Conservation (phyloP, 2,329 filamentous ascomycete species). For the Phyllosticta citrichinensis region DNA sequence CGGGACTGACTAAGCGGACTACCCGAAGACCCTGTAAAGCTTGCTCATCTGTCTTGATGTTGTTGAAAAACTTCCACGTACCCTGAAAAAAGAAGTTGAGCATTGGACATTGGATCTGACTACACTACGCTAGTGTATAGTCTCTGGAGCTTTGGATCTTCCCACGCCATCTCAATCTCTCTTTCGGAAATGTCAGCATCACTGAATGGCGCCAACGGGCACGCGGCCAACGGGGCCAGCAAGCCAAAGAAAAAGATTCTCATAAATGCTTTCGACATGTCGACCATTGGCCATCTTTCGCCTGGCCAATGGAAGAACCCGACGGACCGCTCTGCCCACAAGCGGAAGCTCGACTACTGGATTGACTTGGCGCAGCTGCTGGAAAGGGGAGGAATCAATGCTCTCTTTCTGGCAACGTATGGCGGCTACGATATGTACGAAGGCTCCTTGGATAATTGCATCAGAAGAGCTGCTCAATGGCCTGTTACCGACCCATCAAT, state of each 20-base stretch:
- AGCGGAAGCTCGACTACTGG: conserved; percentile 53
- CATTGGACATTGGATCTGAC: not conserved
- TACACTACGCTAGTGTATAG: not conserved
- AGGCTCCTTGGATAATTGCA: conserved; percentile 49
- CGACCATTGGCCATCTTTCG: conserved; percentile 52
- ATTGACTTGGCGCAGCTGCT: conserved; percentile 52
- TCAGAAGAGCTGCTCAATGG: conserved; percentile 53
- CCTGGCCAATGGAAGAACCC: conserved; percentile 63
- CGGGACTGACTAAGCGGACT: conserved; percentile 5
- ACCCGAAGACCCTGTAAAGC: not conserved
- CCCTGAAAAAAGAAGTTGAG: not conserved
- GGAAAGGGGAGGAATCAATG: conserved; percentile 53
- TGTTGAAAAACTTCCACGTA: not conserved
- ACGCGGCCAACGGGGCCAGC: not conserved
- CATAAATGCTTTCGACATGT: conserved; percentile 58
- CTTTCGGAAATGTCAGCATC: not conserved
- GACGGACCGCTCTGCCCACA: conserved; percentile 49
- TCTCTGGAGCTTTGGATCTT: not conserved
- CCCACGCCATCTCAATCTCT: not conserved
- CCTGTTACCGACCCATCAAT: conserved; percentile 56
- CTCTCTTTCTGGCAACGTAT: conserved; percentile 55
- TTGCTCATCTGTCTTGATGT: not conserved
- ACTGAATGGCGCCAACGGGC: conserved; percentile 1
- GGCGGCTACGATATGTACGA: conserved; percentile 56
- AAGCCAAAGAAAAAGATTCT: conserved; percentile 46